Conservation (phyloP, 1,284 basidiomycete species). For the Calocybe gambosa region DNA sequence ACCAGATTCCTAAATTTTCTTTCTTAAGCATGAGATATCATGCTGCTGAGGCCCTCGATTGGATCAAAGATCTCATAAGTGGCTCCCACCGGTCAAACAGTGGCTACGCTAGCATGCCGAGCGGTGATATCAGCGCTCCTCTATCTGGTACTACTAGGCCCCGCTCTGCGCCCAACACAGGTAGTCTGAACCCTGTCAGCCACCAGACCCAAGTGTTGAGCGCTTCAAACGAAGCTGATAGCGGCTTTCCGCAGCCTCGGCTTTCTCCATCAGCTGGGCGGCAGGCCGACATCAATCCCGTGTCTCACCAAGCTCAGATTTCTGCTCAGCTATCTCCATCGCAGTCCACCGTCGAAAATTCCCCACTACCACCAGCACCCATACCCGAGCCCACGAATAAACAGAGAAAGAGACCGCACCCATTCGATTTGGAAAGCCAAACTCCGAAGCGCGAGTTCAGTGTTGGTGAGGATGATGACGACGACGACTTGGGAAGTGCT, state of each 20-base stretch:
- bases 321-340: constrained; percentile 3
- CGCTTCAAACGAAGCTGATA: constrained; percentile 8
- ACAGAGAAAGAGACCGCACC: constrained; percentile 9
- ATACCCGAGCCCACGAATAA: constrained; percentile 10
- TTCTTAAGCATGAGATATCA: constrained; percentile 43
- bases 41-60: constrained; percentile 33
- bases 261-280: constrained; percentile 16
- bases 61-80: constrained; percentile 31
- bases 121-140: constrained; percentile 3
- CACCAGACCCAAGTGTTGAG: constrained; percentile 33
- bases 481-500: constrained; percentile 15
- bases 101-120: constrained; percentile 10
- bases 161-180: constrained; percentile 7
- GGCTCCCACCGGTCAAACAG: constrained; percentile 11
- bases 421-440: constrained; percentile 14
- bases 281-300: constrained; percentile 29
- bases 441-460: constrained; percentile 29
- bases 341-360: background rate
- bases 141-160: constrained; percentile 2
- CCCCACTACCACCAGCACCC: constrained; percentile 9
- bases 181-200: constrained; percentile 31
- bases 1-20: constrained; percentile 65
- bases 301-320: constrained; percentile 37
- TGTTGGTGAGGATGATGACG: constrained; percentile 29
- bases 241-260: constrained; percentile 25